A percentile compares a stretch with the other conserved stretches of the same genome.
These are phyloP conservation scores for Ceratobasidium sp. DNA, from an alignment of 1,284 basidiomycete genomes.

Conservation along the genomic window DNA sequence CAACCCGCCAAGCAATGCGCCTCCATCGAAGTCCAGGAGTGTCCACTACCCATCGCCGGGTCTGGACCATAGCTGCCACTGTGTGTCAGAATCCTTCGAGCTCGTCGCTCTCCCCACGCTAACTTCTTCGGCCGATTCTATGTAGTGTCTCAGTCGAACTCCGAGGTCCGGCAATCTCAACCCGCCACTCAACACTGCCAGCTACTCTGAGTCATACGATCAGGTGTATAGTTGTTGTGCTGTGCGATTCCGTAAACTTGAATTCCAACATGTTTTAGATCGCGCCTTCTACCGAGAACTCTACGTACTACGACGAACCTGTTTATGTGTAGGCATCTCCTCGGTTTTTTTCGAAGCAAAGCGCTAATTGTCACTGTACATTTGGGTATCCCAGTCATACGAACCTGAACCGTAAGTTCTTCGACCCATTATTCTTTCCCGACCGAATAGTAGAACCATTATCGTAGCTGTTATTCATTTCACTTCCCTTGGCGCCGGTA, in stretches of 20 bases:
- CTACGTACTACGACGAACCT: conserved; percentile 27
- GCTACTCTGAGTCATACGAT: not conserved
- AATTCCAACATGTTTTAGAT: not conserved
- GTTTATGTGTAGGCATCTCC: conserved; percentile 16
- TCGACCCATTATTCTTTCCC: not conserved
- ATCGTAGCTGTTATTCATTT: conserved; percentile 14
- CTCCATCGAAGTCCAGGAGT: conserved; percentile 17
- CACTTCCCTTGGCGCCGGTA: conserved; percentile 31
- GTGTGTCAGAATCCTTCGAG: not conserved
- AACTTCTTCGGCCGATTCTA: not conserved
- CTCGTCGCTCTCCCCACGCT: not conserved
- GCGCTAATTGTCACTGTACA: not conserved
- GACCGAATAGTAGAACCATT: not conserved
- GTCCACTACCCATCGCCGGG: not conserved
- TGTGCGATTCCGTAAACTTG: not conserved
- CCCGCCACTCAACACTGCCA: conserved; percentile 17
- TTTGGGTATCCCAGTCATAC: not conserved
- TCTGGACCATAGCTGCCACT: conserved; percentile 14
- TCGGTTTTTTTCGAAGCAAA: not conserved
- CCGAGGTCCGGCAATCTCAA: conserved; percentile 22
- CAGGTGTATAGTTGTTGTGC: not conserved
- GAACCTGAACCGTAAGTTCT: conserved; percentile 23
- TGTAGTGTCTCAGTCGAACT: conserved; percentile 4
- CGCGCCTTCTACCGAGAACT: conserved; percentile 7
- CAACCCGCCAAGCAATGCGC: not conserved